A percentile compares a stretch with the other conserved stretches of the same genome.
phyloP scores from a whole-genome alignment of 768 basidiomycete genomes.

The Mycena maculata region DNA sequence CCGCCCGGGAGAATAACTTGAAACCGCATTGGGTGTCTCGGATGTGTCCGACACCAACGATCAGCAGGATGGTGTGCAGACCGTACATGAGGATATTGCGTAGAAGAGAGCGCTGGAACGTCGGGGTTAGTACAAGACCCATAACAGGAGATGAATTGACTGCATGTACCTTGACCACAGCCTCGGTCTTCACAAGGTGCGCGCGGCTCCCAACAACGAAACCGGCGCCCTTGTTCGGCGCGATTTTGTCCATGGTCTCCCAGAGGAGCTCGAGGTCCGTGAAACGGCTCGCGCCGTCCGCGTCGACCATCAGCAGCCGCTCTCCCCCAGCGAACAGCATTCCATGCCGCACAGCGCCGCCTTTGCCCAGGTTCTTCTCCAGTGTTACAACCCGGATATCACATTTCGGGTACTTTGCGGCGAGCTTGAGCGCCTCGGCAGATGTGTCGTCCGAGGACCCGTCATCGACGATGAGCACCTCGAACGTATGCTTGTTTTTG shows the following conservation, averaged over 20 bases:
- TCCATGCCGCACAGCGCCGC: slow-evolving; percentile 93
- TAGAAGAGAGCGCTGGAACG: slow-evolving; percentile 79
- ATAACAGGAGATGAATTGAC: slow-evolving; percentile 6
- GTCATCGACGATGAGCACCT: slow-evolving; percentile 92
- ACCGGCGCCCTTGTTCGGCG: slow-evolving; percentile 60
- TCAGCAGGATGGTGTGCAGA: slow-evolving; percentile 87
- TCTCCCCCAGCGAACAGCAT: slow-evolving; percentile 85
- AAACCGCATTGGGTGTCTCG: slow-evolving; percentile 98
- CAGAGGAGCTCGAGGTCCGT: slow-evolving; percentile 86
- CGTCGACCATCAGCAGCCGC: slow-evolving; percentile 91
- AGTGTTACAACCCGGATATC: slow-evolving; percentile 85
- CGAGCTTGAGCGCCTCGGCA: slow-evolving; percentile 71
- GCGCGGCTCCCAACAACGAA: slow-evolving; percentile 91
- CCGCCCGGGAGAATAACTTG: slow-evolving; percentile 90
- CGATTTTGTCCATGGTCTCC: slow-evolving; percentile 74
- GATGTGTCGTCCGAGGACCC: slow-evolving; percentile 86
- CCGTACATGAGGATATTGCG: slow-evolving; percentile 96
- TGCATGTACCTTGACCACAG: slow-evolving; percentile 85
- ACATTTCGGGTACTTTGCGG: slow-evolving; percentile 60
- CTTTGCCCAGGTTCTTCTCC: slow-evolving; percentile 88
- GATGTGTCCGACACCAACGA: slow-evolving; percentile 91
- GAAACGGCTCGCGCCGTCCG: slow-evolving; percentile 93
- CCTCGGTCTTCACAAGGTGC: slow-evolving; percentile 91
- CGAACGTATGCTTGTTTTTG: slow-evolving; percentile 66
- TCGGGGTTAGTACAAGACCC: neutral